Evolutionary conservation across 1,284 basidiomycete genomes (phyloP).

Genomic region (Pseudozyma thailandica): DNA sequence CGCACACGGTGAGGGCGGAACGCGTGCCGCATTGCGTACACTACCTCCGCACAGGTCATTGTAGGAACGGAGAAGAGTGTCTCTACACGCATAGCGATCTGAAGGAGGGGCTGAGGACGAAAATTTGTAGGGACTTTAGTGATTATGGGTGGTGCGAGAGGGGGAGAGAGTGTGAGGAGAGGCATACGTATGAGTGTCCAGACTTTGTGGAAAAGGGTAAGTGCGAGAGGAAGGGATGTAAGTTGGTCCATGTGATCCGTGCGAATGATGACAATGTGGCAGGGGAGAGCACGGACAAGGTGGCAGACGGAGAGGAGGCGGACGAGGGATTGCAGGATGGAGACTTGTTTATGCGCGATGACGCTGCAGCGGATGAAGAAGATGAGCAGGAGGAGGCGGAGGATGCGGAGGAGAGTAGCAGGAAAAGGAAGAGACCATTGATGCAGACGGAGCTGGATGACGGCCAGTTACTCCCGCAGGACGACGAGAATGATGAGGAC

Average conservation of each 20-base stretch:
- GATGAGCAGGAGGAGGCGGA: conserved; percentile 4
- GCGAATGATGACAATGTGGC: conserved; percentile 11
- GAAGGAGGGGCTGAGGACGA: conserved; percentile 17
- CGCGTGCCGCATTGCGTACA: conserved; percentile 65
- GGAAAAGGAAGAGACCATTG: conserved; percentile 35
- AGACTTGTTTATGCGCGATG: conserved; percentile 55
- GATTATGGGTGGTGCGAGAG: conserved; percentile 62
- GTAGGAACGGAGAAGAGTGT: conserved; percentile 61
- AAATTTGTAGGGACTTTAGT: conserved; percentile 57
- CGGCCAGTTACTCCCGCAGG: conserved; percentile 8
- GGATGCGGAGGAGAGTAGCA: background rate
- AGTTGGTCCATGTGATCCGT: conserved; percentile 57
- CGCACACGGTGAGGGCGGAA: conserved; percentile 52
- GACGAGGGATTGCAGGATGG: conserved; percentile 1
- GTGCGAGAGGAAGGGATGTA: conserved; percentile 52
- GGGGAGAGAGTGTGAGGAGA: conserved; percentile 46
- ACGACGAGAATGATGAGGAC: conserved; percentile 5
- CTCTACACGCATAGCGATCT: conserved; percentile 56
- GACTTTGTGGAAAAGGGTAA: conserved; percentile 60
- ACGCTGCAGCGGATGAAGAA: conserved; percentile 41
- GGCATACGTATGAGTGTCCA: conserved; percentile 65
- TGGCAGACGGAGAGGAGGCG: conserved; percentile 5
- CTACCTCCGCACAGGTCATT: conserved; percentile 48
- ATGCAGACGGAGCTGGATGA: conserved; percentile 34
- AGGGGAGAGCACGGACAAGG: conserved; percentile 1